Conservation (phyloP, 23 red algal genomes). For the Chondrus crispus region DNA sequence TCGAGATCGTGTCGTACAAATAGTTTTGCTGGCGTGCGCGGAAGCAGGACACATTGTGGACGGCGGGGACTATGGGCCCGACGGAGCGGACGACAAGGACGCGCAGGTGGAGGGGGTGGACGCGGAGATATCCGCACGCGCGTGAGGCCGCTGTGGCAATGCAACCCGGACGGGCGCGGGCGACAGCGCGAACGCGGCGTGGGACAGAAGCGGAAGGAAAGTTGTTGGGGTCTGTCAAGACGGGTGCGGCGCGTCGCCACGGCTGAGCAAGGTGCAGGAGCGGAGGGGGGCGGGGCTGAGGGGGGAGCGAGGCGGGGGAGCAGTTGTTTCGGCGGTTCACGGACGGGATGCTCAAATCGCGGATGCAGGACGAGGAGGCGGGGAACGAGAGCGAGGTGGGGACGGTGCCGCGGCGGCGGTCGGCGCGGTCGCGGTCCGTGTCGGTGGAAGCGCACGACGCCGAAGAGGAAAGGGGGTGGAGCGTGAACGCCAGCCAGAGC, state of each 20-base stretch:
- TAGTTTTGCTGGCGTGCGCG: conserved; percentile 58
- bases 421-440: neutral
- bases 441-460: neutral
- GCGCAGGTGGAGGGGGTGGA: neutral
- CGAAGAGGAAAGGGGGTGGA: conserved; percentile 30
- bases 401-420: neutral
- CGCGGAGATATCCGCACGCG: too few species aligned
- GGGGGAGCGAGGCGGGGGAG: neutral
- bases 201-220: too few species aligned
- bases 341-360: neutral
- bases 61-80: neutral
- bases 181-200: too few species aligned
- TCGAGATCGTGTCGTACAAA: conserved; percentile 23
- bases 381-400: neutral
- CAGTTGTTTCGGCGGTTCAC: neutral
- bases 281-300: too few species aligned
- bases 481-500: conserved; percentile 48
- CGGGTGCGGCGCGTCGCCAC: too few species aligned
- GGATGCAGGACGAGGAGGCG: neutral
- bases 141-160: too few species aligned
- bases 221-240: too few species aligned
- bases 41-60: conserved; percentile 32
- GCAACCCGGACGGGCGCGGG: too few species aligned
- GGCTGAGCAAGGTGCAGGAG: too few species aligned
- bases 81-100: neutral